These are phyloP conservation scores for Leptomonas pyrrhocoris DNA, from an alignment of 208 protist species.

Conservation along the genomic window DNA sequence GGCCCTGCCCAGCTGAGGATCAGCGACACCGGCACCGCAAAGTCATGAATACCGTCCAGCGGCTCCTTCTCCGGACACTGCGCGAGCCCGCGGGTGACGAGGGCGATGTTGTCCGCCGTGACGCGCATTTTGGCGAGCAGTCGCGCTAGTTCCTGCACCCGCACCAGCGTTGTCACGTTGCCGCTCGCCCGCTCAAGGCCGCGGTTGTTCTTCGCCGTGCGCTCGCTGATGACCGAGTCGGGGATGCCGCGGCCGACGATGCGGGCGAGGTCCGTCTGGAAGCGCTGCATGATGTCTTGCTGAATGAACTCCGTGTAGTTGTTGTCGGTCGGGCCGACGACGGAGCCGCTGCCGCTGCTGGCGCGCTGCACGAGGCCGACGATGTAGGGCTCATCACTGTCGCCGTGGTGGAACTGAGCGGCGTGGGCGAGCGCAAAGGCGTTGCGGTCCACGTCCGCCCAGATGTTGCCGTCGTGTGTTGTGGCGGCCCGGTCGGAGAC, in stretches of 20 bases:
- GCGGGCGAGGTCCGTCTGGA: constrained; percentile 63
- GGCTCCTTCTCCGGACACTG: constrained; percentile 72
- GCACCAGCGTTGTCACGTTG: constrained; percentile 73
- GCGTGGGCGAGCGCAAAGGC: constrained; percentile 65
- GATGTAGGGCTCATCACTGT: constrained; percentile 76
- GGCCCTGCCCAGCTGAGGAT: constrained; percentile 77
- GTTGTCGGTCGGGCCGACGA: constrained; percentile 18
- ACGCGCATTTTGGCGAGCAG: constrained; percentile 66
- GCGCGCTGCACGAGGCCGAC: constrained; percentile 67
- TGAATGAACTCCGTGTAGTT: constrained; percentile 53
- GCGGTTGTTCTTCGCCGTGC: constrained; percentile 46
- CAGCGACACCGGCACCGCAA: constrained; percentile 74
- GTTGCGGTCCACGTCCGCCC: constrained; percentile 69
- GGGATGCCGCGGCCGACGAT: constrained; percentile 80
- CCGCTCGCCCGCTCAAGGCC: constrained; percentile 58
- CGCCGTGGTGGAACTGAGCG: constrained; percentile 28
- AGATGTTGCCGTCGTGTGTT: constrained; percentile 47
- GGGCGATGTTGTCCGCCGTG: constrained; percentile 61
- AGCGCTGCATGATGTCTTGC: constrained; percentile 49
- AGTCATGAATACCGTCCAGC: constrained; percentile 54
- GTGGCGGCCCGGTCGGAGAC: not conserved
- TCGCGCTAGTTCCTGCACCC: constrained; percentile 52
- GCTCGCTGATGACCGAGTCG: constrained; percentile 46
- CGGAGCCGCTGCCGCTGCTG: constrained; percentile 22
- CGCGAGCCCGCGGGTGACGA: constrained; percentile 69